Evolutionary conservation across 345 rosid species (phyloP).

Genomic region (Rhodamnia argentea): DNA sequence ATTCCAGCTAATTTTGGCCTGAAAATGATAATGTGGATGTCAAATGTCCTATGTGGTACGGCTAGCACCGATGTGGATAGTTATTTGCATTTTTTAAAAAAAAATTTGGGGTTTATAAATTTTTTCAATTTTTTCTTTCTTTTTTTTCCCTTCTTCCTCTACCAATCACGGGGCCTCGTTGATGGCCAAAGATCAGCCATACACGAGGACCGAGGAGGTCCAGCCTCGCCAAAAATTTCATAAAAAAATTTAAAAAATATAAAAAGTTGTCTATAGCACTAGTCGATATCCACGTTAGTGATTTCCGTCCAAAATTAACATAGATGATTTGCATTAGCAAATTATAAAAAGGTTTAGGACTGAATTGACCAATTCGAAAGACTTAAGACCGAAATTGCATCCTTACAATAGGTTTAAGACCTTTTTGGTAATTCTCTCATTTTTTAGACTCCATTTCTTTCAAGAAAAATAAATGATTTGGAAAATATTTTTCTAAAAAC

Average conservation of each 20-base stretch:
- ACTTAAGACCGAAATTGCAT: not conserved
- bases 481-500: too few species aligned
- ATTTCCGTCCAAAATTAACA: not conserved
- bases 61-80: rapidly evolving
- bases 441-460: not conserved
- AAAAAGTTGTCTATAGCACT: not conserved
- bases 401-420: rapidly evolving
- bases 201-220: too few species aligned
- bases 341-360: rapidly evolving
- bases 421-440: not conserved
- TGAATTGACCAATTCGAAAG: not conserved
- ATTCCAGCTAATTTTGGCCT: not conserved
- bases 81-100: too few species aligned
- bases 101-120: too few species aligned
- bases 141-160: not conserved
- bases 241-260: too few species aligned
- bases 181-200: too few species aligned
- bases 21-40: not conserved
- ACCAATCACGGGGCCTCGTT: too few species aligned
- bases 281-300: rapidly evolving
- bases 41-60: rapidly evolving
- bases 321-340: not conserved
- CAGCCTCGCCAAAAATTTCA: not conserved
- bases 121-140: not conserved
- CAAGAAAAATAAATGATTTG: too few species aligned